Percentiles rank a stretch among this genome's conserved stretches.
Conservation (phyloP, 306 rosid genomes). For the Abrus pulchellus region DNA sequence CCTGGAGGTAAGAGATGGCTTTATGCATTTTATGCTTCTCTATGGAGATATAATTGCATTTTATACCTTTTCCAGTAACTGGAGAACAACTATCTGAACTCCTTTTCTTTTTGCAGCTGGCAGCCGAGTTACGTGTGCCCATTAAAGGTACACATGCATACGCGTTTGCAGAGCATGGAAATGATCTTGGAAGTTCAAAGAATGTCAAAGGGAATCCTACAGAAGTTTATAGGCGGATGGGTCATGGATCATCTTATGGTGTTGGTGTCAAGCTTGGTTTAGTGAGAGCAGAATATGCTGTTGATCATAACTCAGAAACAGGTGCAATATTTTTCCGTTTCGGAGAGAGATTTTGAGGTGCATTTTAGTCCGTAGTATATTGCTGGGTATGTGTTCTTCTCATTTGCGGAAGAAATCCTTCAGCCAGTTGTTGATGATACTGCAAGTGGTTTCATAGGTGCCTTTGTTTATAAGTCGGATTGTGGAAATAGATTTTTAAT, state of each 20-base stretch:
- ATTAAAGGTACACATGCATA: conserved; percentile 72
- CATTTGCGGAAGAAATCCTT: conserved; percentile 41
- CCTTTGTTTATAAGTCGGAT: conserved; percentile 1
- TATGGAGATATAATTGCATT: background rate
- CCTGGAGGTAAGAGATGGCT: conserved; percentile 66
- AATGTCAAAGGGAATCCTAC: conserved; percentile 84
- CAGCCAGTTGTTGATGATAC: conserved; percentile 13
- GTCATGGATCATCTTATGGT: conserved; percentile 81
- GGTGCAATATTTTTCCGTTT: conserved; percentile 80
- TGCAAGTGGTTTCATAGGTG: conserved; percentile 35
- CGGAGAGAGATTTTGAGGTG: conserved; percentile 78
- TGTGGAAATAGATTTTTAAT: conserved; percentile 10
- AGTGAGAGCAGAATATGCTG: conserved; percentile 82
- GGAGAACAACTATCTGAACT: background rate
- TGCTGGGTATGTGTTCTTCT: conserved; percentile 3
- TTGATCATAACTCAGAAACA: conserved; percentile 75
- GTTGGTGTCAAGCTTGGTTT: conserved; percentile 74
- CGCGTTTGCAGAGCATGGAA: conserved; percentile 84
- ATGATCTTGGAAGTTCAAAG: conserved; percentile 83
- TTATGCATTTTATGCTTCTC: conserved; percentile 12
- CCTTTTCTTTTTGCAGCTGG: conserved; percentile 59
- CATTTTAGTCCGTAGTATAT: conserved; percentile 20
- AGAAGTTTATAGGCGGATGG: conserved; percentile 77
- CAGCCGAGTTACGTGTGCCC: conserved; percentile 77
- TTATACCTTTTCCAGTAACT: background rate